Conservation (phyloP, 1,284 basidiomycete genomes). For the Earliella scabrosa region DNA sequence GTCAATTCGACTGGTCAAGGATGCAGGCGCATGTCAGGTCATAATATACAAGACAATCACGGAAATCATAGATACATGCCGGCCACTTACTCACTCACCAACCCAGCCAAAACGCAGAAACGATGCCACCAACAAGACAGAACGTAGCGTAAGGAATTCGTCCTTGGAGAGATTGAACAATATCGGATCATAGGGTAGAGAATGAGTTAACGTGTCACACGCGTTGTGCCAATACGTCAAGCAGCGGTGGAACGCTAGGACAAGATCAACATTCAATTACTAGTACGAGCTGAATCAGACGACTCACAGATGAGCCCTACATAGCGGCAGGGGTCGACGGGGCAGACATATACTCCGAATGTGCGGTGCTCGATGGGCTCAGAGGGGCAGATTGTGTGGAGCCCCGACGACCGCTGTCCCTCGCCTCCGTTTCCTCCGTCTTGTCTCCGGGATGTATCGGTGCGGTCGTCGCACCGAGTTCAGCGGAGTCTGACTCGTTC, state of each 20-base stretch:
- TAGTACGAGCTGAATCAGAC: not conserved
- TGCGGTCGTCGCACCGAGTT: not conserved
- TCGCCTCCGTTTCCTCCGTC: not conserved
- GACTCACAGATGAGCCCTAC: not conserved
- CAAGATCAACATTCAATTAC: not conserved
- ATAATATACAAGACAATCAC: conserved; percentile 11
- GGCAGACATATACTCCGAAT: conserved; percentile 31
- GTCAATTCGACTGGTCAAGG: no score
- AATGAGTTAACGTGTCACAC: not conserved
- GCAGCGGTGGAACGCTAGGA: not conserved
- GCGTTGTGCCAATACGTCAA: not conserved
- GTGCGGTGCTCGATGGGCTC: conserved; percentile 21
- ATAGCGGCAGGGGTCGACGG: conserved; percentile 29
- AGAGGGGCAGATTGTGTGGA: conserved; percentile 6
- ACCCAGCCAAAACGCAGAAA: not conserved
- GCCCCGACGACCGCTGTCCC: not conserved
- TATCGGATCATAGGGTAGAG: not conserved
- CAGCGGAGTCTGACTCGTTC: not conserved
- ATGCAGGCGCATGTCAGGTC: not conserved
- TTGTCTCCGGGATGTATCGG: not conserved
- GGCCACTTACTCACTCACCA: not conserved
- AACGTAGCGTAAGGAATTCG: not conserved
- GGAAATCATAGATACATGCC: conserved; percentile 12
- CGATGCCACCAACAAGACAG: not conserved
- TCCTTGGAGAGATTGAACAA: not conserved